These are phyloP conservation scores for Ophiostoma pallidulum DNA, from an alignment of 2,329 filamentous ascomycete genomes.

Conservation along the genomic window DNA sequence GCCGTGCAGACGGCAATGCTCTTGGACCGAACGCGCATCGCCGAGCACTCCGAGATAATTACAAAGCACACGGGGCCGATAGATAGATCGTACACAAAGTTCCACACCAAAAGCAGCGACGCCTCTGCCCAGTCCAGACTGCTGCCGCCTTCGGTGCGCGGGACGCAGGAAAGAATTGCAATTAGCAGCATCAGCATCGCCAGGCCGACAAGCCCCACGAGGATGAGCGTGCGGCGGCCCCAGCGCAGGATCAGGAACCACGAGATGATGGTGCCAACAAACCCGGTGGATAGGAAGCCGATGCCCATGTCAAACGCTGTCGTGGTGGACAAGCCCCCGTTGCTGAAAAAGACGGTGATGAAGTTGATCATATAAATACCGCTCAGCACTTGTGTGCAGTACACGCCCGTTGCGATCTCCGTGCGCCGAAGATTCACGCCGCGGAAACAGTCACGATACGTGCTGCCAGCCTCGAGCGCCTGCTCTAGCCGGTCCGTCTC, in stretches of 20 bases:
- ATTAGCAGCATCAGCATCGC: constrained; percentile 36
- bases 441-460: constrained; percentile 42
- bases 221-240: constrained; percentile 43
- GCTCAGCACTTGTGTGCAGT: constrained; percentile 54
- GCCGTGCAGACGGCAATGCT: constrained; percentile 36
- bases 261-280: constrained; percentile 43
- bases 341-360: constrained; percentile 51
- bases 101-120: constrained; percentile 41
- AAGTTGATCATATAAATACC: constrained; percentile 57
- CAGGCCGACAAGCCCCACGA: constrained; percentile 36
- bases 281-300: constrained; percentile 39
- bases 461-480: constrained; percentile 39
- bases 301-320: constrained; percentile 47
- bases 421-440: constrained; percentile 42
- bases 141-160: constrained; percentile 26
- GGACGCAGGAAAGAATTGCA: constrained; percentile 38
- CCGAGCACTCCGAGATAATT: constrained; percentile 44
- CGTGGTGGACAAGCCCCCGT: constrained; percentile 41
- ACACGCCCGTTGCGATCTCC: constrained; percentile 50
- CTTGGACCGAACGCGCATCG: constrained; percentile 35
- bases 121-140: constrained; percentile 38
- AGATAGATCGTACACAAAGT: constrained; percentile 42
- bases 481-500: constrained; percentile 50
- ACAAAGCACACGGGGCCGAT: constrained; percentile 42
- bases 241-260: constrained; percentile 41